Conservation (phyloP, 371 early-diverging fungal genomes). For the Paraphysoderma sedebokerense region DNA sequence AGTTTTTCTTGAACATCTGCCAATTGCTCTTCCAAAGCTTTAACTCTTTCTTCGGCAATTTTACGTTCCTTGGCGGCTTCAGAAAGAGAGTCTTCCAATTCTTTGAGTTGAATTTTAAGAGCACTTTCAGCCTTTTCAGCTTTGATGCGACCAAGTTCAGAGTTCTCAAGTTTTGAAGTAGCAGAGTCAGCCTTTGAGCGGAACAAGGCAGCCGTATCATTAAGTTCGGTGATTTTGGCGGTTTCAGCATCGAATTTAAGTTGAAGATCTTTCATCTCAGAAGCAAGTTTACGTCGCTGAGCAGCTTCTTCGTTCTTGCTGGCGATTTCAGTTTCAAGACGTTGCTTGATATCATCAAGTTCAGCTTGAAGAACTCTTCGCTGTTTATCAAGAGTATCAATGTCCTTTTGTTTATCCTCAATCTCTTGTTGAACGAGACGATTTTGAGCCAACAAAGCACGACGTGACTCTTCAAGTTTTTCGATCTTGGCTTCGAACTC, state of each 20-base stretch:
- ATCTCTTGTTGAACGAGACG: slow-evolving; percentile 52
- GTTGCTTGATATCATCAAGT: slow-evolving; percentile 36
- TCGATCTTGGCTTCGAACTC: slow-evolving; percentile 50
- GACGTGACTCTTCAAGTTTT: slow-evolving; percentile 55
- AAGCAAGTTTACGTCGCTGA: slow-evolving; percentile 20
- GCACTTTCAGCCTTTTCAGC: slow-evolving; percentile 41
- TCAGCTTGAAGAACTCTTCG: slow-evolving; percentile 42
- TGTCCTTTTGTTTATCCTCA: slow-evolving; percentile 47
- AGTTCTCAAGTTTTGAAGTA: slow-evolving; percentile 30
- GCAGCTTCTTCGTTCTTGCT: slow-evolving; percentile 19
- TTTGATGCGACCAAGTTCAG: slow-evolving; percentile 37
- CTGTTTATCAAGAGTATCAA: slow-evolving; percentile 38
- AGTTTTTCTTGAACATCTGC: slow-evolving; percentile 43
- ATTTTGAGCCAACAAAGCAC: slow-evolving; percentile 49
- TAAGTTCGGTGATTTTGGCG: slow-evolving; percentile 27
- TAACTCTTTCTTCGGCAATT: slow-evolving; percentile 34
- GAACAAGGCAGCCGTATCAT: slow-evolving; percentile 32
- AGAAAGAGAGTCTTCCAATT: slow-evolving; percentile 37
- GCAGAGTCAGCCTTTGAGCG: slow-evolving; percentile 33
- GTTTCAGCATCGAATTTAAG: slow-evolving; percentile 21
- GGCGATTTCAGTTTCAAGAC: slow-evolving; percentile 38
- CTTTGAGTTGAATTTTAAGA: slow-evolving; percentile 27
- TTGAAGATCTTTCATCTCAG: slow-evolving; percentile 30
- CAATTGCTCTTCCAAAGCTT: slow-evolving; percentile 36
- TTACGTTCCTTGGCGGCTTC: slow-evolving; percentile 34